Evolutionary conservation across 805 yeast genomes (phyloP), one percentile per base, ranked within the genome.

Genomic region (Scheffersomyces spartinae): DNA sequence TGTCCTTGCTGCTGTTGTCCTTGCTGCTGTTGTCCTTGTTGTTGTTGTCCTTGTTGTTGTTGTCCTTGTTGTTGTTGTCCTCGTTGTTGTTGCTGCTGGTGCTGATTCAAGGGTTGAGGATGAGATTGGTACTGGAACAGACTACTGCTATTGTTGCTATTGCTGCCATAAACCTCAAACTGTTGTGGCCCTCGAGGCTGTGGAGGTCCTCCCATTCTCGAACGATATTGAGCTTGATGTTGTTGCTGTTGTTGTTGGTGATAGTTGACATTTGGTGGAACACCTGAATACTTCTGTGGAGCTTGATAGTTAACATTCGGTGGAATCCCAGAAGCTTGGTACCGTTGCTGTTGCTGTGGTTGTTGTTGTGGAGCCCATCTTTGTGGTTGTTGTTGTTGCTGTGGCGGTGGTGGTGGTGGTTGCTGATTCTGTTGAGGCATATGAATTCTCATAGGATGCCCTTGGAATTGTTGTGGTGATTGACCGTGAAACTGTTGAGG

Each of bases 211-310:
- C 17, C 23, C 13, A 23, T 30, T 14, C 21, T 20, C 9, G 17
- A 27, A 8, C 19, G 28, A 13, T 17, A 26, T 17, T 12, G 18
- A 11, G 23, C 12, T 17, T 30, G 40, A 12, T 34, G 33, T 23
- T 29, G 37, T 13, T 28, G 37, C 9, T 25, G 30, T 18, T 21
- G 35, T 9, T 23, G 29, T 18, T 27, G 32, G 7, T 24, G 32
- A 12, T 27, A 13, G 15, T 27, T 33, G 5, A 33, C 22, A 18
- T 30, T 38, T 20, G 37, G 33, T 25, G 44, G 45, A 6, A 40
- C 15, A 3, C 33, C 35, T 15, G 44, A 40, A 26, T 43, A 41
- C 27, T 43, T 35, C 6, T 40, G 29, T 9, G 50, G 49, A 13
- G 50, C 47, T 8, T 47, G 31, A 23, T 27, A 26, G 26, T 24